Evolutionary conservation across 2,329 filamentous ascomycete genomes (phyloP).

Genomic region (Botryotinia globosa): DNA sequence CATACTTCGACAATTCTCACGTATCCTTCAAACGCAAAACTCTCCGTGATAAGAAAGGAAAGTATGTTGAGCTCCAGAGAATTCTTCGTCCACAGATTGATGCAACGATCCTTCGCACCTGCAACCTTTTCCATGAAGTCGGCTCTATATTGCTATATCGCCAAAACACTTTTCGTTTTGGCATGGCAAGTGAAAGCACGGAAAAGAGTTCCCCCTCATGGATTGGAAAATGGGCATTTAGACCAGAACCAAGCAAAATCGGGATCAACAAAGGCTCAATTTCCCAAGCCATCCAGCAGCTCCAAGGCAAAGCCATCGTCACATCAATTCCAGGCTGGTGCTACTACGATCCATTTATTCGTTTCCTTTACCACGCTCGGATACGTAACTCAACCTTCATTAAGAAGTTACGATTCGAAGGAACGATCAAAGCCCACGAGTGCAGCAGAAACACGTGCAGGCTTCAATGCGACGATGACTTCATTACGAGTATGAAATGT

Average conservation of each 20-base stretch:
- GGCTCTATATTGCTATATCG: not conserved
- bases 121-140: not conserved
- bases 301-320: not conserved
- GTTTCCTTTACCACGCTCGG: not conserved
- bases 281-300: not conserved
- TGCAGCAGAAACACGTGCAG: not conserved
- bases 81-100: not conserved
- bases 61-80: not conserved
- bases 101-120: not conserved
- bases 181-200: not conserved
- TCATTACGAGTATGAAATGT: not conserved
- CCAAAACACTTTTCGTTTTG: not conserved
- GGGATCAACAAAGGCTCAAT: accelerated
- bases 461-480: too few relatives aligned
- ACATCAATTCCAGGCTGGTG: not conserved
- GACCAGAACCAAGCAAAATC: not conserved
- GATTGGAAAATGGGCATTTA: not conserved
- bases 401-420: not conserved
- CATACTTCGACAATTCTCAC: not conserved
- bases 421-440: not conserved
- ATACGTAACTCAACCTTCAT: not conserved
- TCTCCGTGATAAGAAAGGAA: not conserved
- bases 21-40: not conserved
- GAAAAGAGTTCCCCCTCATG: not conserved
- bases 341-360: not conserved